Evolutionary conservation across 176 grass and related monocot species (phyloP).

Genomic region (Luzula sylvatica): DNA sequence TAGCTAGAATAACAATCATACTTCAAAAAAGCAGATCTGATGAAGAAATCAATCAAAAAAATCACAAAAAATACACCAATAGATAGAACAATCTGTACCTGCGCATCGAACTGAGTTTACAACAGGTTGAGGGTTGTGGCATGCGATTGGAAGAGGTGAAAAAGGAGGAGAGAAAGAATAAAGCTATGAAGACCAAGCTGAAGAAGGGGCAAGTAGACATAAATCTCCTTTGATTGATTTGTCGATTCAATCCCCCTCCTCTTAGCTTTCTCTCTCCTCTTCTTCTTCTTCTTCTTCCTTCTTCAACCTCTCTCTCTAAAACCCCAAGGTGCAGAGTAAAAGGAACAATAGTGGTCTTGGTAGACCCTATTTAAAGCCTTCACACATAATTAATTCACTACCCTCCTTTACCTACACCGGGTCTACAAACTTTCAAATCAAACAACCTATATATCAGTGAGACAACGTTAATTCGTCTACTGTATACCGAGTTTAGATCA

Average conservation of each 20-base stretch:
- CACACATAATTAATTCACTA: neutral
- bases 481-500: neutral
- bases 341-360: neutral
- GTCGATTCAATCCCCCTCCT: neutral
- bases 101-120: slow-evolving; percentile 76
- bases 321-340: slow-evolving; percentile 63
- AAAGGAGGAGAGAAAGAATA: slow-evolving; percentile 31
- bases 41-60: too few relatives aligned
- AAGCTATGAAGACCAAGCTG: slow-evolving; percentile 44
- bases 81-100: slow-evolving; percentile 24
- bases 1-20: too few relatives aligned
- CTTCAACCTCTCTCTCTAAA: slow-evolving; percentile 30
- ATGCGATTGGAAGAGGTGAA: slow-evolving; percentile 44
- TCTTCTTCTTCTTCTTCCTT: slow-evolving; percentile 22
- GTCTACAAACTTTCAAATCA: neutral
- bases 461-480: neutral
- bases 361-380: slow-evolving; percentile 44
- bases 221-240: slow-evolving; percentile 6
- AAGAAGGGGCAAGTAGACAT: slow-evolving; percentile 71
- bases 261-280: slow-evolving; percentile 27
- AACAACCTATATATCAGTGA: neutral
- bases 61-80: too few relatives aligned
- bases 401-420: neutral
- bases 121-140: slow-evolving; percentile 40
- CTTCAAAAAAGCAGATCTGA: too few relatives aligned